A percentile compares a stretch with the other conserved stretches of the same genome.
phyloP scores from a whole-genome alignment of 2,329 filamentous ascomycete genomes.

The Colletotrichum chrysophilum region DNA sequence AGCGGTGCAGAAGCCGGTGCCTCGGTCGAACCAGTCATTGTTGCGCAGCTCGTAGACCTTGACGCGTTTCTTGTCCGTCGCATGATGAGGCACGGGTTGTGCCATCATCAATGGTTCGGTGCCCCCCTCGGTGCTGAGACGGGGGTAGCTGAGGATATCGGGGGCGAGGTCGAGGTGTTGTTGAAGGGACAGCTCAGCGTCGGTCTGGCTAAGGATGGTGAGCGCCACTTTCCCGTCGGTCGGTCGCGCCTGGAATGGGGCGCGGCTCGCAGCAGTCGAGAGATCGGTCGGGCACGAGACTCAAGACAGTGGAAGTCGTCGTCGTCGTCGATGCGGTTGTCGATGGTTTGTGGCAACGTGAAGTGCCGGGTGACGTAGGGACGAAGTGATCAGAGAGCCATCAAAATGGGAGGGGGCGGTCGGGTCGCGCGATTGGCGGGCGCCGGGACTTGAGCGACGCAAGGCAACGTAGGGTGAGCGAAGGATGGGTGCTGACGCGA shows the following conservation, averaged over 20 bases:
- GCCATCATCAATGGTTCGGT: conserved; percentile 72
- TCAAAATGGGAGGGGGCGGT: conserved; percentile 23
- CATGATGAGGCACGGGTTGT: conserved; percentile 73
- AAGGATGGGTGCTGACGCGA: conserved; percentile 11
- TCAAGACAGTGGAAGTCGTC: background rate
- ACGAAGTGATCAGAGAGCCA: conserved; percentile 22
- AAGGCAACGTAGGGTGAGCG: conserved; percentile 8
- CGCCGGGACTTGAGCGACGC: conserved; percentile 17
- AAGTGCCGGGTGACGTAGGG: conserved; percentile 21
- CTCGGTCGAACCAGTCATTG: conserved; percentile 99
- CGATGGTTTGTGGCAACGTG: conserved; percentile 16
- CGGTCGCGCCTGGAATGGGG: conserved; percentile 23
- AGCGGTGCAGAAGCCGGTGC: conserved; percentile 93
- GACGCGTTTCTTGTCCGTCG: conserved; percentile 77
- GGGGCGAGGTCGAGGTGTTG: conserved; percentile 64
- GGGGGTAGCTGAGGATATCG: conserved; percentile 56
- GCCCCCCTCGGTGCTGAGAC: conserved; percentile 53
- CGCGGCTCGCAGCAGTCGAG: conserved; percentile 14
- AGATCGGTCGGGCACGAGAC: conserved; percentile 17
- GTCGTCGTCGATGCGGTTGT: background rate
- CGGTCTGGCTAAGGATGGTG: conserved; percentile 58
- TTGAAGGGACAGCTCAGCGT: conserved; percentile 63
- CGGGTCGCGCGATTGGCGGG: conserved; percentile 24
- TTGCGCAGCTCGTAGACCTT: conserved; percentile 99
- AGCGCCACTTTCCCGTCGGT: conserved; percentile 54